Evolutionary conservation across 2,329 filamentous ascomycete species (phyloP).

Genomic region (Parascedosporium putredinis): DNA sequence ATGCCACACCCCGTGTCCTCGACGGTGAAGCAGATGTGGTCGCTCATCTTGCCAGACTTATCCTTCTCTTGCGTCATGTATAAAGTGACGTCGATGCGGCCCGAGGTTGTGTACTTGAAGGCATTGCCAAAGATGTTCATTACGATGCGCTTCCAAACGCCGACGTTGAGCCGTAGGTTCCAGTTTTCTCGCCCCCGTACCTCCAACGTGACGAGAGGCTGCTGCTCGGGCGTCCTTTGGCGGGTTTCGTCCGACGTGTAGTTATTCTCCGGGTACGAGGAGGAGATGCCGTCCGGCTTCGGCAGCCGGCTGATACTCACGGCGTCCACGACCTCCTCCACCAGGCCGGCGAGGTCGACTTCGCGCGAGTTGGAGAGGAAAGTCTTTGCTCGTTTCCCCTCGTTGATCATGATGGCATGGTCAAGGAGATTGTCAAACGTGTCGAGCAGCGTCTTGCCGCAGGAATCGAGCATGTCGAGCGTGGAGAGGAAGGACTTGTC

Average conservation of each 20-base stretch:
- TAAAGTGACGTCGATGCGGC: constrained; percentile 34
- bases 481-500: constrained; percentile 30
- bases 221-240: background rate
- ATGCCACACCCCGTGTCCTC: constrained; percentile 57
- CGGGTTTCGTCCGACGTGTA: background rate
- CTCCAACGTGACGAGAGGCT: constrained; percentile 33
- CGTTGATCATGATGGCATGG: constrained; percentile 15
- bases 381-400: constrained; percentile 12
- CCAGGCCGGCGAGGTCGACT: constrained; percentile 22
- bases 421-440: constrained; percentile 39
- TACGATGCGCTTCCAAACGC: constrained; percentile 40
- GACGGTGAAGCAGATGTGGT: constrained; percentile 15
- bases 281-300: constrained; percentile 14
- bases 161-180: constrained; percentile 43
- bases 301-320: constrained; percentile 28
- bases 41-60: constrained; percentile 15
- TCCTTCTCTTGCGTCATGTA: background rate
- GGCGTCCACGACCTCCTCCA: constrained; percentile 29
- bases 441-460: constrained; percentile 36
- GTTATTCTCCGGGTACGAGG: too few relatives aligned
- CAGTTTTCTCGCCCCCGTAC: constrained; percentile 34
- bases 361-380: constrained; percentile 15
- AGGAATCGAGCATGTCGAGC: constrained; percentile 33
- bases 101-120: constrained; percentile 48
- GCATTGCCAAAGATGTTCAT: constrained; percentile 56